phyloP scores from a whole-genome alignment of 257 asterid species.

The Salvia splendens region DNA sequence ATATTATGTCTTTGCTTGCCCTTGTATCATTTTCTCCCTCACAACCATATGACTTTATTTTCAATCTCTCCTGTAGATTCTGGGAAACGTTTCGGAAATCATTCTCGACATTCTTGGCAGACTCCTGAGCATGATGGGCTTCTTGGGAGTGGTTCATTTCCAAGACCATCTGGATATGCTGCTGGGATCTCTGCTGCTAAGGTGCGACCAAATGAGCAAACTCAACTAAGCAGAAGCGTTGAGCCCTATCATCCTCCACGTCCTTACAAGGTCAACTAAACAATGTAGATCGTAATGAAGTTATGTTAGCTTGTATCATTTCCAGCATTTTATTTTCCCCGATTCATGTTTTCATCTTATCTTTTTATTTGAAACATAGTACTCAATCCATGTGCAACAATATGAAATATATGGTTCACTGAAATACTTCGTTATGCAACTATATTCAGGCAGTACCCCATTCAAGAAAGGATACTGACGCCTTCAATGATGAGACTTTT shows the following conservation, averaged over 20 bases:
- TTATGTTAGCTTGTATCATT: conserved; percentile 17
- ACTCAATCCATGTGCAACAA: background rate
- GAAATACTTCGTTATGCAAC: conserved; percentile 26
- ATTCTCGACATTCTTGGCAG: conserved; percentile 78
- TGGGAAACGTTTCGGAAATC: conserved; percentile 64
- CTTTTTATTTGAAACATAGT: background rate
- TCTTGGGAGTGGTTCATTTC: conserved; percentile 97
- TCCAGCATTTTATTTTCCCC: background rate
- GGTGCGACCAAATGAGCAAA: conserved; percentile 53
- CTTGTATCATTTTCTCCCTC: background rate
- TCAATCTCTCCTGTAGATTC: conserved; percentile 50
- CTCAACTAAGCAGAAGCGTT: conserved; percentile 67
- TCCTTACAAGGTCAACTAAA: conserved; percentile 76
- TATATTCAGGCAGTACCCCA: conserved; percentile 69
- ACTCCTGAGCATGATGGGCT: conserved; percentile 92
- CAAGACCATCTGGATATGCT: conserved; percentile 71
- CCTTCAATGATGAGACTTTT: conserved; percentile 83
- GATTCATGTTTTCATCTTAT: no score
- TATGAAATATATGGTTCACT: conserved; percentile 10
- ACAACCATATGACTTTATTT: conserved; percentile 12
- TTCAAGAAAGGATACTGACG: conserved; percentile 69
- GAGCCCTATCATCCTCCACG: conserved; percentile 99
- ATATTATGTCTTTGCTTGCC: no score
- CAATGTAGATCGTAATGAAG: conserved; percentile 2
- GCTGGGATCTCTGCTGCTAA: conserved; percentile 65